Conservation (phyloP, 148 eudicot species). For the Rhododendron kiyosumense region DNA sequence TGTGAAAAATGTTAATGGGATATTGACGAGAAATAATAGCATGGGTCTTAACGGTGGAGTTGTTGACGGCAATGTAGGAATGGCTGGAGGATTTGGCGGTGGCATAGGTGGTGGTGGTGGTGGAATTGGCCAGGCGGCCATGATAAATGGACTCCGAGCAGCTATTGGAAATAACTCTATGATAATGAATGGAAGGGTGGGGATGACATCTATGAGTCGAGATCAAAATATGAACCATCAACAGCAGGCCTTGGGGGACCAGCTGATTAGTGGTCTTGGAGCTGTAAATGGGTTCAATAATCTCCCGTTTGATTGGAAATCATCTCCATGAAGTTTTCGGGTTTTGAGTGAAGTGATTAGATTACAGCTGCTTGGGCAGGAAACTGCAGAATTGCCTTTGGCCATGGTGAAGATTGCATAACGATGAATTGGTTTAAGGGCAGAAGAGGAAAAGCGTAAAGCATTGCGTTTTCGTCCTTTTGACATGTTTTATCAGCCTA, state of each 20-base stretch:
- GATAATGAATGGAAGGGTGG: constrained; percentile 71
- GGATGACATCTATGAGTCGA: constrained; percentile 41
- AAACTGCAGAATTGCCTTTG: constrained; percentile 3
- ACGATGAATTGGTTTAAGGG: constrained; percentile 3
- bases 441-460: constrained; percentile 13
- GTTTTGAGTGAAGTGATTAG: background rate
- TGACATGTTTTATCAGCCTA: constrained; percentile 14
- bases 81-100: constrained; percentile 50
- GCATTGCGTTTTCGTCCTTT: constrained; percentile 19
- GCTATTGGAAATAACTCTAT: constrained; percentile 51
- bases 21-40: constrained; percentile 29
- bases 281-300: constrained; percentile 61
- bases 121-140: constrained; percentile 56
- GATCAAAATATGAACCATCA: constrained; percentile 61
- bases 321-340: constrained; percentile 41
- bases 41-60: constrained; percentile 38
- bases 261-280: constrained; percentile 63
- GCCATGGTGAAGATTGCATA: constrained; percentile 10
- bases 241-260: constrained; percentile 67
- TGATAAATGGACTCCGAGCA: constrained; percentile 66
- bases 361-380: background rate
- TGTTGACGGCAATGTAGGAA: constrained; percentile 27
- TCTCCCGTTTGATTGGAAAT: constrained; percentile 72
- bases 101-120: constrained; percentile 47
- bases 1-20: constrained; percentile 61